Base-by-base conservation (phyloP, 2,329 filamentous ascomycete genomes). In the Cadophora malorum region DNA sequence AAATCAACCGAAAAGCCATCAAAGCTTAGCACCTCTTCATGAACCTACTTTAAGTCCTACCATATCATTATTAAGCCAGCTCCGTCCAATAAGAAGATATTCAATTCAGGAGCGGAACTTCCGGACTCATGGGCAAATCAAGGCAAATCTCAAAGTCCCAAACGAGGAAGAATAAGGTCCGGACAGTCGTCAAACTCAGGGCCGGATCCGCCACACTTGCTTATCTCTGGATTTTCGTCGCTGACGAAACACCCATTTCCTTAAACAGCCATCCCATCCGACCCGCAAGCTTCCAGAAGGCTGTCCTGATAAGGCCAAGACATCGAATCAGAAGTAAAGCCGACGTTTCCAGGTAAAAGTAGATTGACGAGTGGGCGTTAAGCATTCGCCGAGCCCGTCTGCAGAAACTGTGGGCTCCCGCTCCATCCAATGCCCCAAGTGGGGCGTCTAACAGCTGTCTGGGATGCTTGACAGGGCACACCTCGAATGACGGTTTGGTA, bases 181-280 rank as follows among this genome's bases (percentile, higher is more conserved):
- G 45, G 33, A 53, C 25, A 23, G 19, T 38, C 4, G 9, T 21
- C 31, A 53, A 21, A 35, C 16, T 6, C n/a, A 31, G 62, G 28
- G 14, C 21, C 23, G 35, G 35, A 23, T 47, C 47, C 25, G 52
- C 52, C 52, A 16, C 52, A 45, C 52, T 31, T 45, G 41, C 60
- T 67, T 67, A 67, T 67, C 61, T 64, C 53, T 64, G 14, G 53
- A 35, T 60, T 67, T 67, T 64, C 21, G 5, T 59, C 21, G 60
- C 45, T 67, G 60, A 63, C 47, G 60, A 63, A 60, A 64, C 65
- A 50, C 45, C n/a, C 45, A 49, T 41, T n/a, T 38, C 7, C 45
- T 49, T 1, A 19, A 49, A 49, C 45, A 45, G 12, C 41, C 41
- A 45, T 45, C 45, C 45, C 45, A 7, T 21, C n/a, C 19, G n/a